Percentiles rank a stretch among this genome's conserved stretches.
Conservation (phyloP, 2,329 filamentous ascomycete genomes). For the Talaromyces sp. region DNA sequence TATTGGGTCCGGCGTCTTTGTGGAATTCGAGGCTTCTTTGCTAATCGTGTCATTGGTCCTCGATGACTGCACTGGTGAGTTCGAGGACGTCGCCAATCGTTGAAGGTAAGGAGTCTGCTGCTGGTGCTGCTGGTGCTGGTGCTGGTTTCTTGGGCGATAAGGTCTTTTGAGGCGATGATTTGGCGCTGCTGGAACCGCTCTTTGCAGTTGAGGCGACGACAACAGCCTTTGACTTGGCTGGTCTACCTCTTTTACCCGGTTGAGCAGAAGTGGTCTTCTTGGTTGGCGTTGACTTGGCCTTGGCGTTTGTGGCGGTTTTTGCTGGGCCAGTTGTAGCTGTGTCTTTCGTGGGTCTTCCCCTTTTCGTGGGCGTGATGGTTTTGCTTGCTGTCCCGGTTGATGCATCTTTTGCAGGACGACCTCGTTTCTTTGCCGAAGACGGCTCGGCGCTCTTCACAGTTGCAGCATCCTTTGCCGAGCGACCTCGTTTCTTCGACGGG, state of each 20-base stretch:
- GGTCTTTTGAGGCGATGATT: background rate
- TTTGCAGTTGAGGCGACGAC: conserved; percentile 1
- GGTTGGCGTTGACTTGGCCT: background rate
- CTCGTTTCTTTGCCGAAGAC: background rate
- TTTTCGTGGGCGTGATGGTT: background rate
- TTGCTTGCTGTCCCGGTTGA: background rate
- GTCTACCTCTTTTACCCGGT: background rate
- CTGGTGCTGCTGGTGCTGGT: too few species aligned
- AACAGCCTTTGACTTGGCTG: background rate
- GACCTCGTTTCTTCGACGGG: background rate
- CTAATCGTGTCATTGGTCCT: background rate
- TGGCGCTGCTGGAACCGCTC: background rate
- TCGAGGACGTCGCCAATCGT: background rate
- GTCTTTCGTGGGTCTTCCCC: background rate
- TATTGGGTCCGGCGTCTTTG: background rate
- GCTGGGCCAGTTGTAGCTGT: background rate
- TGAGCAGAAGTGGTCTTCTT: background rate
- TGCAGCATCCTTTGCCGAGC: background rate
- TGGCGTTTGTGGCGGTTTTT: background rate
- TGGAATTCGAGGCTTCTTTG: background rate
- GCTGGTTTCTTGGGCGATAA: background rate
- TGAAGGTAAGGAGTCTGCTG: background rate
- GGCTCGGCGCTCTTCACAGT: background rate
- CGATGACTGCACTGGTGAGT: background rate
- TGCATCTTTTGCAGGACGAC: background rate